phyloP scores from a whole-genome alignment of 345 rosid species.

The Ceriops zippeliana region DNA sequence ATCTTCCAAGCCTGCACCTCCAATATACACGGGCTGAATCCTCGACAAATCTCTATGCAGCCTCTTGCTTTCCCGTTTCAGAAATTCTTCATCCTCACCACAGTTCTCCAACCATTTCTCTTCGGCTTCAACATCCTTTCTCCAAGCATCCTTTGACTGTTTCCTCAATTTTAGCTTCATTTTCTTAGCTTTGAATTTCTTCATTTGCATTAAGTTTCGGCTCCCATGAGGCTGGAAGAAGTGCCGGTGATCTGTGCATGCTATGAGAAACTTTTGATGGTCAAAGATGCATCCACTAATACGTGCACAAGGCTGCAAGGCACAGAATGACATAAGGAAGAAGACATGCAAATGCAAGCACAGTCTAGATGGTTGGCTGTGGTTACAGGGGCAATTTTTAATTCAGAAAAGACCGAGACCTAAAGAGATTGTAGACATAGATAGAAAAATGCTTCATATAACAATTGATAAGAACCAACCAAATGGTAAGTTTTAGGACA shows the following conservation, averaged over 20 bases:
- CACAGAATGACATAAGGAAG: conserved; percentile 19
- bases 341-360: conserved; percentile 8
- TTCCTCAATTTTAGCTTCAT: conserved; percentile 74
- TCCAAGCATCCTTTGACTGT: conserved; percentile 73
- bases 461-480: conserved; percentile 45
- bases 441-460: not conserved
- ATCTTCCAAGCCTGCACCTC: conserved; percentile 60
- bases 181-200: conserved; percentile 77
- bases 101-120: conserved; percentile 98
- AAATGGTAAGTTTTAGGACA: conserved; percentile 96
- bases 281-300: conserved; percentile 91
- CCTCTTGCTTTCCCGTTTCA: conserved; percentile 95
- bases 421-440: not conserved
- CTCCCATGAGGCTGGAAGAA: conserved; percentile 75
- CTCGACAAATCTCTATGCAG: conserved; percentile 85
- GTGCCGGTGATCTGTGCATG: conserved; percentile 89
- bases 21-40: conserved; percentile 92
- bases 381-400: not conserved
- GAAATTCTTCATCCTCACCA: conserved; percentile 98
- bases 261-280: conserved; percentile 96
- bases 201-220: conserved; percentile 49
- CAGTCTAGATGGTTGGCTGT: conserved; percentile 20
- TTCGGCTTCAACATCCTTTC: conserved; percentile 93
- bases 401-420: not conserved
- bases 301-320: conserved; percentile 95